phyloP scores from a whole-genome alignment of 768 basidiomycete genomes.

The Leccinum incarnatum region DNA sequence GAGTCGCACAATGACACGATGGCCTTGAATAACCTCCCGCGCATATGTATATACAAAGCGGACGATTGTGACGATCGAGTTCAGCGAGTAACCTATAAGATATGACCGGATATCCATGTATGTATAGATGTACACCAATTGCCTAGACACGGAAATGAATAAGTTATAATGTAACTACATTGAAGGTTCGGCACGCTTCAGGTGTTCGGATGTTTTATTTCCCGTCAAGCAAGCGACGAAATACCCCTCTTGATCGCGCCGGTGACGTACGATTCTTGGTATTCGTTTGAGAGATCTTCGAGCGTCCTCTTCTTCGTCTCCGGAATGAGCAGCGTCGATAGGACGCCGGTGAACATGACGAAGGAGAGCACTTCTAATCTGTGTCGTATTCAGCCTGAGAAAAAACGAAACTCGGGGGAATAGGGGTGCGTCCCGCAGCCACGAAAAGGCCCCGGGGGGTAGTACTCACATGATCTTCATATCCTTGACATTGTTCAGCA shows the following conservation, averaged over 20 bases:
- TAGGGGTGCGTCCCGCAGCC: background rate
- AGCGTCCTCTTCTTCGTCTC: slow-evolving; percentile 69
- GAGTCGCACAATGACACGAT: background rate
- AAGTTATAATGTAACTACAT: background rate
- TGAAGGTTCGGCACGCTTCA: background rate
- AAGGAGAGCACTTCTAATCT: slow-evolving; percentile 77
- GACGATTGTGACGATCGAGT: background rate
- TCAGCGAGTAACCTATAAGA: background rate
- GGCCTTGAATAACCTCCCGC: too few species aligned
- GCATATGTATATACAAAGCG: background rate
- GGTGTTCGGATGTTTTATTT: background rate
- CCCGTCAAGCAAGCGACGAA: slow-evolving; percentile 4
- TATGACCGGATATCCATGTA: background rate
- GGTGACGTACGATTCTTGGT: slow-evolving; percentile 57
- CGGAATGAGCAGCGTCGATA: slow-evolving; percentile 78
- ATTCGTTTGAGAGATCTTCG: slow-evolving; percentile 72
- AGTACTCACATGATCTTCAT: slow-evolving; percentile 63
- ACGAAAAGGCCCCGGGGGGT: rapidly evolving
- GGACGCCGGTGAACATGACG: slow-evolving; percentile 81
- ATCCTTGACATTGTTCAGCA: slow-evolving; percentile 50
- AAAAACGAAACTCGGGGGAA: background rate
- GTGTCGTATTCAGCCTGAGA: background rate
- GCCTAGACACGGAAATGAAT: background rate
- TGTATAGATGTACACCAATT: background rate
- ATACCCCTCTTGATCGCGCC: slow-evolving; percentile 15